A percentile compares a stretch with the other conserved stretches of the same genome.
These are phyloP conservation scores for Hypocreales sp. DNA, from an alignment of 2,329 filamentous ascomycete genomes.

Conservation along the genomic window DNA sequence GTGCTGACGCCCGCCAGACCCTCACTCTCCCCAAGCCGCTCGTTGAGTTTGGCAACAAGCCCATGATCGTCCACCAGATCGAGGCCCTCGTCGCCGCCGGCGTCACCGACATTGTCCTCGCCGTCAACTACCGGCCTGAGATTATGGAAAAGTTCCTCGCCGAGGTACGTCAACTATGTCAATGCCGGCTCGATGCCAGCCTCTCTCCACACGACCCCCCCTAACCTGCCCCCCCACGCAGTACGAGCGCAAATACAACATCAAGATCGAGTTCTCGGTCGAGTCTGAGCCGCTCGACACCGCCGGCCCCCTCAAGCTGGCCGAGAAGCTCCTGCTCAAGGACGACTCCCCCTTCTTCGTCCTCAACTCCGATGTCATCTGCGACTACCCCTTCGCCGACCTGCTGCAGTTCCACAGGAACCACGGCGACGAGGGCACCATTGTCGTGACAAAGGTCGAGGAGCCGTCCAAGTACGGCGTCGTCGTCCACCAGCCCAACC, in stretches of 20 bases:
- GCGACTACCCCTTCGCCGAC: slow-evolving; percentile 89
- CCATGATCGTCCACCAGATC: slow-evolving; percentile 98
- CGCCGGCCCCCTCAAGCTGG: slow-evolving; percentile 87
- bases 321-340: slow-evolving; percentile 81
- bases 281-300: slow-evolving; percentile 92
- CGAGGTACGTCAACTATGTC: too few relatives aligned
- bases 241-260: slow-evolving; percentile 85
- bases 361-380: slow-evolving; percentile 95
- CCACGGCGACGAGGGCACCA: slow-evolving; percentile 92
- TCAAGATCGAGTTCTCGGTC: slow-evolving; percentile 94
- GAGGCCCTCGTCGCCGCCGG: slow-evolving; percentile 85
- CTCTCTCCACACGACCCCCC: too few relatives aligned
- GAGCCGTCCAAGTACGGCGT: slow-evolving; percentile 99
- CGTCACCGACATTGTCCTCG: slow-evolving; percentile 93
- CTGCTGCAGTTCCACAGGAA: slow-evolving; percentile 82
- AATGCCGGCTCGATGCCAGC: too few relatives aligned
- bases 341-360: slow-evolving; percentile 95
- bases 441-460: slow-evolving; percentile 97
- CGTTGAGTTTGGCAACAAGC: slow-evolving; percentile 97
- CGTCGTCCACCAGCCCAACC: slow-evolving; percentile 88
- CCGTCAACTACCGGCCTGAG: slow-evolving; percentile 97
- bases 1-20: slow-evolving; percentile 42
- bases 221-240: too few relatives aligned
- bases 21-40: slow-evolving; percentile 94
- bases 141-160: slow-evolving; percentile 90